phyloP scores from a whole-genome alignment of 331 rosid species.

The Pyrus hybrid region DNA sequence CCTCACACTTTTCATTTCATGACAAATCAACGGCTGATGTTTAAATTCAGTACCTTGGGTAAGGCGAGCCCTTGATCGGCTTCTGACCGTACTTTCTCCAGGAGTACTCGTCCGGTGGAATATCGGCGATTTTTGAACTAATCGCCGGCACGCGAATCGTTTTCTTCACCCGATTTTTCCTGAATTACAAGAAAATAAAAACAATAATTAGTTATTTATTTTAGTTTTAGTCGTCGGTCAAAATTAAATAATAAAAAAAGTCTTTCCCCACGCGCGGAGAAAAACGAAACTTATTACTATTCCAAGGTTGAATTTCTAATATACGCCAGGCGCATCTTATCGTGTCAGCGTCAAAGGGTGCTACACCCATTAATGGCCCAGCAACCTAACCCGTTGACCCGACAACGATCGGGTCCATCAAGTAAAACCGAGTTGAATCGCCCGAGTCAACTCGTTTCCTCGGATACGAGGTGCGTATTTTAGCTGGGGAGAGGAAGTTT shows the following conservation, averaged over 20 bases:
- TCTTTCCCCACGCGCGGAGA: background rate
- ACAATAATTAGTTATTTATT: background rate
- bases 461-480: background rate
- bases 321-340: background rate
- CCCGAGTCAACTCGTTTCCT: background rate
- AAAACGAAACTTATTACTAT: background rate
- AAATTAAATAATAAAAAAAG: background rate
- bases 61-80: constrained; percentile 37
- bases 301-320: background rate
- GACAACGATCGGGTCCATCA: background rate
- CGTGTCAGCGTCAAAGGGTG: background rate
- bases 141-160: constrained; percentile 33
- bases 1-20: background rate
- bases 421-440: background rate
- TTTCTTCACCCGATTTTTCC: constrained; percentile 35
- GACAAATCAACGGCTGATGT: background rate
- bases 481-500: too few species aligned
- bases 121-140: constrained; percentile 35
- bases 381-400: background rate
- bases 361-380: background rate
- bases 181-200: background rate
- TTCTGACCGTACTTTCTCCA: constrained; percentile 45
- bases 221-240: background rate
- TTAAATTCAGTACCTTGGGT: constrained; percentile 16
- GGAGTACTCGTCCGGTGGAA: constrained; percentile 34